A percentile compares a stretch with the other conserved stretches of the same genome.
Conservation (phyloP, 2,329 filamentous ascomycete genomes). For the Colletotrichum sojae region DNA sequence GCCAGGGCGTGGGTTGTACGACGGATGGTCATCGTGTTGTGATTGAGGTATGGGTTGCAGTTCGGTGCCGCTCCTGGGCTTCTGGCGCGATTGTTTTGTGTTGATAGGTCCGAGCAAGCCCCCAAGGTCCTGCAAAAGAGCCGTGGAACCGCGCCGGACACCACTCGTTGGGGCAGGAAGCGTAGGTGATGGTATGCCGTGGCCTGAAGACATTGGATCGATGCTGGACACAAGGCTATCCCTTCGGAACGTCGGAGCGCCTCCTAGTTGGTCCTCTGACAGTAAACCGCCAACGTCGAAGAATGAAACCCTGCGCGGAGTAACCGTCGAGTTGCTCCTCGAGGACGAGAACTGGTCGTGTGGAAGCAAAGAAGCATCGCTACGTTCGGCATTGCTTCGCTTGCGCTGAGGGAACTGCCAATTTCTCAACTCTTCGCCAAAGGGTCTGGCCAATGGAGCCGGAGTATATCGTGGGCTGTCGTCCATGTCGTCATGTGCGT, state of each 20-base stretch:
- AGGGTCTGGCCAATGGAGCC: slow-evolving; percentile 51
- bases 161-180: slow-evolving; percentile 61
- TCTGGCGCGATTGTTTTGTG: slow-evolving; percentile 49
- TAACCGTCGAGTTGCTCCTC: slow-evolving; percentile 57
- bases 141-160: slow-evolving; percentile 67
- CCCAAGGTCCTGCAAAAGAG: slow-evolving; percentile 71
- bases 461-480: slow-evolving; percentile 50
- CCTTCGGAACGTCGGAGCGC: slow-evolving; percentile 50
- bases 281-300: slow-evolving; percentile 88
- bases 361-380: slow-evolving; percentile 61
- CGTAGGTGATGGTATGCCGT: slow-evolving; percentile 56
- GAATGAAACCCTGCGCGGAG: slow-evolving; percentile 78
- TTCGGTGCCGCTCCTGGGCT: slow-evolving; percentile 56
- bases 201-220: slow-evolving; percentile 53
- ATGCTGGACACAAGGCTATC: slow-evolving; percentile 60
- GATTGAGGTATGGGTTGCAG: slow-evolving; percentile 63
- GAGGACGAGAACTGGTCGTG: slow-evolving; percentile 53
- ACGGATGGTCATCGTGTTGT: slow-evolving; percentile 49
- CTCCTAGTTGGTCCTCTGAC: slow-evolving; percentile 61
- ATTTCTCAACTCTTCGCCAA: slow-evolving; percentile 55
- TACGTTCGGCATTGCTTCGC: slow-evolving; percentile 55
- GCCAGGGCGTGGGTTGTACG: slow-evolving; percentile 48
- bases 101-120: slow-evolving; percentile 64
- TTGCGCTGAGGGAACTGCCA: slow-evolving; percentile 64
- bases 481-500: slow-evolving; percentile 39